Conservation (phyloP, 139 green algal genomes). For the Limnomonas spitsbergensis region DNA sequence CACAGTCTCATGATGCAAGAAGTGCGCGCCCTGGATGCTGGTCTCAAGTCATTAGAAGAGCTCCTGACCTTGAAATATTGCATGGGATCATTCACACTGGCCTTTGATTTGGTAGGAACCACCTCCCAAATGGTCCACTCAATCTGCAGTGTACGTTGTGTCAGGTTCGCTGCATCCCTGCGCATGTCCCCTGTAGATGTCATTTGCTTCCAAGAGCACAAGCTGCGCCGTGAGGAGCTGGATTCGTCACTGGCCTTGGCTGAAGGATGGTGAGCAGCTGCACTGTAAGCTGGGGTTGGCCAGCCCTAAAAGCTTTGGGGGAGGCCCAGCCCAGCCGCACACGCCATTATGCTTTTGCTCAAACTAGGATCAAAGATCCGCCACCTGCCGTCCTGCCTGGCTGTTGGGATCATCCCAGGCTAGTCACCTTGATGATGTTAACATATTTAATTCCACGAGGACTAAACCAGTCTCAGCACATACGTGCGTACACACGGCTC, state of each 20-base stretch:
- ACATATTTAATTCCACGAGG: neutral
- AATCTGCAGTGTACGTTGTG: too few relatives aligned
- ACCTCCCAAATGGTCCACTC: too few relatives aligned
- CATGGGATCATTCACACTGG: too few relatives aligned
- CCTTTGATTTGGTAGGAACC: too few relatives aligned
- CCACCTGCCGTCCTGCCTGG: neutral
- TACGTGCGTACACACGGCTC: neutral
- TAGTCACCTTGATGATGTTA: neutral
- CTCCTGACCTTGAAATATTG: too few relatives aligned
- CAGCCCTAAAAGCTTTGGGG: neutral
- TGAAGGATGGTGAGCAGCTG: conserved; percentile 6
- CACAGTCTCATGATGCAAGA: too few relatives aligned
- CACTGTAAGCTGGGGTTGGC: neutral
- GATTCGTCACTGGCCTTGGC: neutral
- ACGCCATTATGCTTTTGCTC: too few relatives aligned
- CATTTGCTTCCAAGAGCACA: conserved; percentile 15
- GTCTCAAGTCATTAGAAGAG: too few relatives aligned
- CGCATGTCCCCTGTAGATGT: neutral
- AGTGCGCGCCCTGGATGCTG: too few relatives aligned
- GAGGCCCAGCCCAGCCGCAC: neutral
- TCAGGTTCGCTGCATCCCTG: neutral
- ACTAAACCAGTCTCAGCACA: neutral
- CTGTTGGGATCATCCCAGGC: neutral
- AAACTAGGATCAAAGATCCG: neutral
- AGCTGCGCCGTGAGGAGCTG: neutral